These are phyloP conservation scores for Kwoniella sp. DNA, from an alignment of 768 basidiomycete species.

Conservation along the genomic window DNA sequence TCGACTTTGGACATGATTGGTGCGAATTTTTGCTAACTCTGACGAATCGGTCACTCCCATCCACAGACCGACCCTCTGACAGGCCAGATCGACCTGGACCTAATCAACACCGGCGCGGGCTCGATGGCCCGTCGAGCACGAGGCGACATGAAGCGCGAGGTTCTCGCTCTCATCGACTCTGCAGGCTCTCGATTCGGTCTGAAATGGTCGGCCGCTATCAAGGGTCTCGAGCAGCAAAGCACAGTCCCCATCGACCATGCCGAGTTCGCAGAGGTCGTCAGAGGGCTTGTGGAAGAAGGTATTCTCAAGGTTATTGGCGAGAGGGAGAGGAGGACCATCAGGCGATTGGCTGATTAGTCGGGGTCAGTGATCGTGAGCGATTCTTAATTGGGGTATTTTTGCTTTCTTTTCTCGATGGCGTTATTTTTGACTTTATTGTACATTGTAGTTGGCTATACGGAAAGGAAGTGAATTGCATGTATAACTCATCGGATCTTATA, in stretches of 20 bases:
- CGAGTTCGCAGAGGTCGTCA: conserved; percentile 68
- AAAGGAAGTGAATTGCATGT: no score
- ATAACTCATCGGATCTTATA: no score
- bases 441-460: no score
- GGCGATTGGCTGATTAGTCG: conserved; percentile 48
- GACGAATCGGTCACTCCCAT: neutral
- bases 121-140: conserved; percentile 79
- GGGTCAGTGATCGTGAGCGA: no score
- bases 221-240: conserved; percentile 77
- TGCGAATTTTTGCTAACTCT: conserved; percentile 1
- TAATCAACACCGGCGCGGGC: conserved; percentile 91
- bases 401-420: no score
- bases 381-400: no score
- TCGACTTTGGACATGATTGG: no score
- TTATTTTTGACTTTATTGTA: no score
- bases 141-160: conserved; percentile 85
- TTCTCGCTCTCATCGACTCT: conserved; percentile 45
- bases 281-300: conserved; percentile 73
- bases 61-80: conserved; percentile 83
- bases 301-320: conserved; percentile 82
- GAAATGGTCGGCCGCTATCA: conserved; percentile 81
- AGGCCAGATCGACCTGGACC: conserved; percentile 93
- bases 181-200: conserved; percentile 61
- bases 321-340: conserved; percentile 77
- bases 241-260: conserved; percentile 73